Evolutionary conservation across 164 flowering plant genomes (phyloP).

Genomic region (Euptelea pleiosperma): DNA sequence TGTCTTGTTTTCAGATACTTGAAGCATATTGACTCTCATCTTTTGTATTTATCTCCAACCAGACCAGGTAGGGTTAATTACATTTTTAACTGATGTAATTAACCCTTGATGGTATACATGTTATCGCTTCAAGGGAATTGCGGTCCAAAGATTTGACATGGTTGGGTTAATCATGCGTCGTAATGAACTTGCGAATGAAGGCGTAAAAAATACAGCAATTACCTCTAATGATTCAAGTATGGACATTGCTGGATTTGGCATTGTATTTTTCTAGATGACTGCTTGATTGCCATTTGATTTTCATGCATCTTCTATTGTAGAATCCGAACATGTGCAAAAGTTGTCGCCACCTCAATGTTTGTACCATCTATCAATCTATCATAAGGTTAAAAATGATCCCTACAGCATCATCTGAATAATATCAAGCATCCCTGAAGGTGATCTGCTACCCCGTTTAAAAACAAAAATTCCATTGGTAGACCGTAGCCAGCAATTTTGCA

Average conservation of each 20-base stretch:
- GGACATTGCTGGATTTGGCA: constrained; percentile 1
- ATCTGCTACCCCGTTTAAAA: too few species aligned
- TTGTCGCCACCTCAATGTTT: constrained; percentile 86
- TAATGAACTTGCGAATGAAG: constrained; percentile 89
- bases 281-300: constrained; percentile 11
- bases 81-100: constrained; percentile 3
- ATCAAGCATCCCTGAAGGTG: too few species aligned
- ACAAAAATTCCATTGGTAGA: too few species aligned
- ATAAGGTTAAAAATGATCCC: constrained; percentile 58
- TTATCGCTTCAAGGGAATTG: constrained; percentile 52
- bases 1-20: constrained; percentile 52
- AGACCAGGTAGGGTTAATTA: constrained; percentile 56
- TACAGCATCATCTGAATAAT: too few species aligned
- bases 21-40: constrained; percentile 65
- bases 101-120: constrained; percentile 11
- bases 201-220: constrained; percentile 68
- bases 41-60: constrained; percentile 93
- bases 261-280: not conserved
- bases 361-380: constrained; percentile 78
- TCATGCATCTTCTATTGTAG: constrained; percentile 36
- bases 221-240: constrained; percentile 83
- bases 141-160: constrained; percentile 73
- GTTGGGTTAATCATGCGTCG: constrained; percentile 96
- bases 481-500: too few species aligned
- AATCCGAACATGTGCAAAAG: constrained; percentile 61